These are phyloP conservation scores for Boletus subluridellus DNA, from an alignment of 1,284 basidiomycete genomes.

Conservation along the genomic window DNA sequence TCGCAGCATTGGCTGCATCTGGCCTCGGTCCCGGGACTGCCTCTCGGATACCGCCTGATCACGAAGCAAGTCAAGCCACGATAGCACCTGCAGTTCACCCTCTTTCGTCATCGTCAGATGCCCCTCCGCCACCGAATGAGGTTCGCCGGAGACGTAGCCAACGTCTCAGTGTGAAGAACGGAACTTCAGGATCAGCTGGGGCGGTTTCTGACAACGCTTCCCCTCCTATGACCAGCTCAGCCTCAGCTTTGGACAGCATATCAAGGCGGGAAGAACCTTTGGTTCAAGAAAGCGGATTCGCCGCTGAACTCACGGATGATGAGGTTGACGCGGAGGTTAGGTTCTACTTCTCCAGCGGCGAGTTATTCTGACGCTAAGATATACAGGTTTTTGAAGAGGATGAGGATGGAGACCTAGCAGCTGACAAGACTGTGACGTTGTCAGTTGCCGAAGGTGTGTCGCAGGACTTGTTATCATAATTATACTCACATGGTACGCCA, in stretches of 20 bases:
- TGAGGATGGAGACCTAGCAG: constrained; percentile 64
- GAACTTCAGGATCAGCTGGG: constrained; percentile 21
- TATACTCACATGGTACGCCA: constrained; percentile 7
- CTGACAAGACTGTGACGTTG: constrained; percentile 84
- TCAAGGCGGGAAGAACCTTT: constrained; percentile 46
- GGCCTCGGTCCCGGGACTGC: constrained; percentile 51
- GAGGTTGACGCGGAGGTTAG: constrained; percentile 71
- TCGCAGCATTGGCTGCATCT: constrained; percentile 85
- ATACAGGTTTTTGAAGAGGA: constrained; percentile 65
- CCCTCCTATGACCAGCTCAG: constrained; percentile 16
- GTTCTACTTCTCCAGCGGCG: background rate
- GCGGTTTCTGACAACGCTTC: constrained; percentile 27
- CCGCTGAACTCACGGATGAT: constrained; percentile 74
- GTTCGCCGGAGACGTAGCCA: constrained; percentile 73
- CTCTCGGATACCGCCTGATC: constrained; percentile 25
- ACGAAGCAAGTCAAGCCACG: constrained; percentile 20
- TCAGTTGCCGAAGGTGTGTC: constrained; percentile 73
- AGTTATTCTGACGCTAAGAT: constrained; percentile 5
- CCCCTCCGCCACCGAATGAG: constrained; percentile 35
- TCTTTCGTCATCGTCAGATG: constrained; percentile 22
- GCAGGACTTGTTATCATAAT: background rate
- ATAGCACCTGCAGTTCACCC: constrained; percentile 33
- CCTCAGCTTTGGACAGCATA: constrained; percentile 19
- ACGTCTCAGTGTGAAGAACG: constrained; percentile 73
- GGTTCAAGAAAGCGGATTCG: constrained; percentile 60